Percentiles rank a stretch among this genome's conserved stretches.
phyloP scores from a whole-genome alignment of 306 rosid species.

The Vicia sativa region DNA sequence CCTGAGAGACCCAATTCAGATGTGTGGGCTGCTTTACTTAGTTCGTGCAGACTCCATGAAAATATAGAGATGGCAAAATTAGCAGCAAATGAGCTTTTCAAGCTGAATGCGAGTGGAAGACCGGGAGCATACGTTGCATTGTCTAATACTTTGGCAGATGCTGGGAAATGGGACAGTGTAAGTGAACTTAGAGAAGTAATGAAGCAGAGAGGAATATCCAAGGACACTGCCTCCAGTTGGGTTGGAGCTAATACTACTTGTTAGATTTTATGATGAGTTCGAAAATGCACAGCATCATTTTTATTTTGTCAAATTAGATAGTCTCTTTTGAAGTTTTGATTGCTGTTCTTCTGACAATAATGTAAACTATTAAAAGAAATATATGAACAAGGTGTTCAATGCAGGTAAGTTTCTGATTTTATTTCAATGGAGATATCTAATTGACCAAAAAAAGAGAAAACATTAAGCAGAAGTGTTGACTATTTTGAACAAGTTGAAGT shows the following conservation, averaged over 20 bases:
- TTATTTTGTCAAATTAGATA: conserved; percentile 6
- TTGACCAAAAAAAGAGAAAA: too few relatives aligned
- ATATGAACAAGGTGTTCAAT: too few relatives aligned
- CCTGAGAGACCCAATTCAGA: conserved; percentile 80
- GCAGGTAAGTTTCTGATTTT: too few relatives aligned
- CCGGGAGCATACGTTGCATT: conserved; percentile 90
- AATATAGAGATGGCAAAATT: conserved; percentile 68
- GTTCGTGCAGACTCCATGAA: conserved; percentile 83
- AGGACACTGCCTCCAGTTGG: conserved; percentile 71
- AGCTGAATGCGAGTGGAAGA: conserved; percentile 57
- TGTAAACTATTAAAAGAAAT: conserved; percentile 28
- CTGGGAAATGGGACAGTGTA: conserved; percentile 89
- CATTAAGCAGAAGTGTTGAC: too few relatives aligned
- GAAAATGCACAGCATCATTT: background rate
- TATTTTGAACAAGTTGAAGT: too few relatives aligned
- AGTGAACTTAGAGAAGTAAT: conserved; percentile 81
- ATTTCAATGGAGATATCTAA: too few relatives aligned
- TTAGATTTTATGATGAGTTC: conserved; percentile 32
- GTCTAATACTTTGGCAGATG: conserved; percentile 83
- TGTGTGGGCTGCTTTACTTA: conserved; percentile 88
- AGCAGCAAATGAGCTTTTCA: conserved; percentile 78
- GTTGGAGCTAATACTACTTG: conserved; percentile 58
- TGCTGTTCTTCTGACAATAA: conserved; percentile 14
- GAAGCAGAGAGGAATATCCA: conserved; percentile 73
- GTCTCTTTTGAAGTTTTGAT: conserved; percentile 4